These are phyloP conservation scores for Blastomyces percursus DNA, from an alignment of 2,329 filamentous ascomycete genomes.

Conservation along the genomic window DNA sequence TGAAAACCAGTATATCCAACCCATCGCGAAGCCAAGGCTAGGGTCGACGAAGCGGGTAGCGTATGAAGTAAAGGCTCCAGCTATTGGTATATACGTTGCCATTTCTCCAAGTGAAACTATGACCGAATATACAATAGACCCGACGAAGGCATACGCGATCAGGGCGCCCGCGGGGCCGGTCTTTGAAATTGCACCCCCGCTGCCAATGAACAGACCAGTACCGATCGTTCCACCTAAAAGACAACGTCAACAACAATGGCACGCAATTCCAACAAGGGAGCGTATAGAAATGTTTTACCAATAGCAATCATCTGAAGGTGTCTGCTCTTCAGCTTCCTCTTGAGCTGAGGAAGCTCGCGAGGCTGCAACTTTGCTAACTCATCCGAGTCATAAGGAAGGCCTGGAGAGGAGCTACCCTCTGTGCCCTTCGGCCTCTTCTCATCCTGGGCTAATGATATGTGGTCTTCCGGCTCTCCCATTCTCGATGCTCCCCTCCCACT, in stretches of 20 bases:
- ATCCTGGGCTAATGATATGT: neutral
- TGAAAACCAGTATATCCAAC: constrained; percentile 75
- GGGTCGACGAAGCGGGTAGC: constrained; percentile 64
- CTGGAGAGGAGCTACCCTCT: neutral
- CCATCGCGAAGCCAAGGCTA: constrained; percentile 64
- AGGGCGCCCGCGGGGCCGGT: constrained; percentile 56
- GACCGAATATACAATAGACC: constrained; percentile 61
- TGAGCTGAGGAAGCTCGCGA: constrained; percentile 53
- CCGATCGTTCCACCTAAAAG: constrained; percentile 52
- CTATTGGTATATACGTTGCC: constrained; percentile 65
- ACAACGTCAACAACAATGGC: neutral
- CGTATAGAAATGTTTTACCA: constrained; percentile 25
- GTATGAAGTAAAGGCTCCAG: constrained; percentile 66
- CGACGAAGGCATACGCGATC: constrained; percentile 59
- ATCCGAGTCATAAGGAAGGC: constrained; percentile 7
- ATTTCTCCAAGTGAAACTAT: constrained; percentile 60
- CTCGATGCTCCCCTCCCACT: neutral
- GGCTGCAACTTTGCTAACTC: constrained; percentile 33
- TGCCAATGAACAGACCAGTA: constrained; percentile 61
- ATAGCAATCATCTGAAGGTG: constrained; percentile 99
- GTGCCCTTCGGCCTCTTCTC: neutral
- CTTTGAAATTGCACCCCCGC: constrained; percentile 50
- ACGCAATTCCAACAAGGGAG: neutral
- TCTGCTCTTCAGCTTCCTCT: constrained; percentile 68
- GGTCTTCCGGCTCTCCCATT: neutral